Conservation (phyloP, 2,329 filamentous ascomycete species). For the Stachybotrys elegans region DNA sequence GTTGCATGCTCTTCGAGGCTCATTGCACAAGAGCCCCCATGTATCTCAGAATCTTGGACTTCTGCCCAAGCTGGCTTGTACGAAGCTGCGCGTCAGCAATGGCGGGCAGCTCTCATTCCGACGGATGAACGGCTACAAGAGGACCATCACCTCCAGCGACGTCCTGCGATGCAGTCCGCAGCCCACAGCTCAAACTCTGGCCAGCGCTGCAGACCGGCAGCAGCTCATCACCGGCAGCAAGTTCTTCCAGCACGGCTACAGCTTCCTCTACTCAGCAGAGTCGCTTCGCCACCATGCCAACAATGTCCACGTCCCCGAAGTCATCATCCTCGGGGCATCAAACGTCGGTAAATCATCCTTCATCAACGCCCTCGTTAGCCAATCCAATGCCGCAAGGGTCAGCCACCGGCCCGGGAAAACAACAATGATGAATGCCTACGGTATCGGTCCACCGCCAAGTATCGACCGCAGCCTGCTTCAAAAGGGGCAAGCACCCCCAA, state of each 20-base stretch:
- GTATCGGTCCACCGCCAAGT: constrained; percentile 39
- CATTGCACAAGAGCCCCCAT: too few relatives aligned
- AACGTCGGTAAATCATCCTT: constrained; percentile 89
- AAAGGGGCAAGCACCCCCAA: constrained; percentile 34
- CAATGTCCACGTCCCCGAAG: constrained; percentile 51
- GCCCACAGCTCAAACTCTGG: constrained; percentile 7
- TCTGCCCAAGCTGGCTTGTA: too few relatives aligned
- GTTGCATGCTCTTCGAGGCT: too few relatives aligned
- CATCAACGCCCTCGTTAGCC: constrained; percentile 71
- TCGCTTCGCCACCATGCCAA: constrained; percentile 42
- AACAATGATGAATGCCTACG: constrained; percentile 50
- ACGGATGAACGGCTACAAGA: not conserved
- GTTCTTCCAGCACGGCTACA: constrained; percentile 25
- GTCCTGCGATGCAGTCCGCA: constrained; percentile 4
- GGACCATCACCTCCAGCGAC: not conserved
- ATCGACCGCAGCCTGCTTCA: constrained; percentile 18
- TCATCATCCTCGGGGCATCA: constrained; percentile 79
- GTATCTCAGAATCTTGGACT: too few relatives aligned
- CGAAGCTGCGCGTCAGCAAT: too few relatives aligned
- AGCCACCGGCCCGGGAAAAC: constrained; percentile 49
- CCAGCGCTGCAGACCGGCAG: constrained; percentile 15
- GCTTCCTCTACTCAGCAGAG: constrained; percentile 46
- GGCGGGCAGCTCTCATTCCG: too few relatives aligned
- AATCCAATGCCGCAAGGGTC: constrained; percentile 38
- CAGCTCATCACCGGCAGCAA: constrained; percentile 20